phyloP scores from a whole-genome alignment of 495 filamentous ascomycete genomes.

The Xeromyces bisporus region DNA sequence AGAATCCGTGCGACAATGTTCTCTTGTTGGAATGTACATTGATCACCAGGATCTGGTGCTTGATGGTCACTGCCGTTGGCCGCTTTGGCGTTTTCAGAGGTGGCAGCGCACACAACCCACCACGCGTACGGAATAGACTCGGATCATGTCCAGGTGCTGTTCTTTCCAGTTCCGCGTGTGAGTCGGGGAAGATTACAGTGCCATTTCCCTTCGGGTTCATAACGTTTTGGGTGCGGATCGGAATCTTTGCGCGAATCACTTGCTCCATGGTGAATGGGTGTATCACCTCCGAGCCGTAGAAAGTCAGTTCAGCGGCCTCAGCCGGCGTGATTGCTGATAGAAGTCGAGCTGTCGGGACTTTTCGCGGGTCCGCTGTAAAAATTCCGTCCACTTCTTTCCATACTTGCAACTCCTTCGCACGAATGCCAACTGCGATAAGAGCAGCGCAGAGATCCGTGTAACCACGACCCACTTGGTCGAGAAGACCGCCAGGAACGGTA shows the following conservation, averaged over 20 bases:
- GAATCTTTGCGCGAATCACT: constrained; percentile 80
- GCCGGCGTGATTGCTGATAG: constrained; percentile 65
- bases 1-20: constrained; percentile 75
- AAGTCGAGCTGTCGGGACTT: constrained; percentile 69
- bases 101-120: constrained; percentile 25
- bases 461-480: constrained; percentile 66
- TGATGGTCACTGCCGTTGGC: constrained; percentile 91
- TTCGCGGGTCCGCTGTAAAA: constrained; percentile 74
- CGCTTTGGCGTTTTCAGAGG: constrained; percentile 40
- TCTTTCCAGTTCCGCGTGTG: constrained; percentile 28
- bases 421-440: constrained; percentile 59
- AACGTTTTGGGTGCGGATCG: constrained; percentile 96
- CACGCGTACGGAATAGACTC: constrained; percentile 29
- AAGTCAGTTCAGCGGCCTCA: constrained; percentile 81
- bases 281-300: constrained; percentile 90
- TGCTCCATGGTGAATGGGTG: constrained; percentile 98
- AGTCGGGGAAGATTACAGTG: constrained; percentile 59
- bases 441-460: constrained; percentile 86
- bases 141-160: constrained; percentile 30
- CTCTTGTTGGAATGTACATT: constrained; percentile 92
- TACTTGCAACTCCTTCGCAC: constrained; percentile 67
- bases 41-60: constrained; percentile 79
- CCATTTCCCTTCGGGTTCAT: constrained; percentile 80
- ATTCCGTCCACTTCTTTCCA: constrained; percentile 93
- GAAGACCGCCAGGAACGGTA: constrained; percentile 60